Evolutionary conservation across 768 basidiomycete genomes (phyloP), one percentile per base, ranked within the genome.

Genomic region (Obba rivulosa): DNA sequence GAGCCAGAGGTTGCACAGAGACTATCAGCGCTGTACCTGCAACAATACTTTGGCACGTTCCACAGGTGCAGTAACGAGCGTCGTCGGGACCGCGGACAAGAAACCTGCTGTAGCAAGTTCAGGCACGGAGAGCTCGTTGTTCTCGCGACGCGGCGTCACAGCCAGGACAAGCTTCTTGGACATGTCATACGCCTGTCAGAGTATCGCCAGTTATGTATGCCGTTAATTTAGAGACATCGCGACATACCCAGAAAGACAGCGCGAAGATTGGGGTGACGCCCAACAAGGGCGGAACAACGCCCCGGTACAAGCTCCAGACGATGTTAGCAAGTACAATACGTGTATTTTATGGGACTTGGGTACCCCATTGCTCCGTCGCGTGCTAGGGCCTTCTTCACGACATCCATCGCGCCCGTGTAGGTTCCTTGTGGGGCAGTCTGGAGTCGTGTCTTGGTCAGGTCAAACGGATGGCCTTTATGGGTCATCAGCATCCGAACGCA

Each of bases 181-280:
- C 44, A 81, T 74, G 64, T 97, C 93, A 62, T 98, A 99, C 7
- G 89, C 92, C 94, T 95, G 53, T 36, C 45, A 48, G 42, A 28
- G 43, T 36, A 34, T 34, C 16, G 28, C 13, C 28, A 31, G 13
- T n/a, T n/a, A n/a, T n/a, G n/a, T n/a, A n/a, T n/a, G n/a, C n/a
- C n/a, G 13, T n/a, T 11, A 20, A 22, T 17, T 37, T 48, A 34
- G 16, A 25, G 18, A 53, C 39, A 18, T 23, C 41, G 36, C 5
- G 2, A 22, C 17, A 11, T 56, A 93, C 94, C 94, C 94, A 97
- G 75, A 99, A 98, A 3, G 92, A 95, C 24, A 98, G 72, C 3
- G 96, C 96, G 60, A 99, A 99, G 61, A 97, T 98, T 28, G 96
- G 96, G 4, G 96, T 98, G 23, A 99, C 92, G 23, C 95, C 92